Base-by-base conservation (phyloP, 2,329 filamentous ascomycete species). In the Verticillium klebahnii region DNA sequence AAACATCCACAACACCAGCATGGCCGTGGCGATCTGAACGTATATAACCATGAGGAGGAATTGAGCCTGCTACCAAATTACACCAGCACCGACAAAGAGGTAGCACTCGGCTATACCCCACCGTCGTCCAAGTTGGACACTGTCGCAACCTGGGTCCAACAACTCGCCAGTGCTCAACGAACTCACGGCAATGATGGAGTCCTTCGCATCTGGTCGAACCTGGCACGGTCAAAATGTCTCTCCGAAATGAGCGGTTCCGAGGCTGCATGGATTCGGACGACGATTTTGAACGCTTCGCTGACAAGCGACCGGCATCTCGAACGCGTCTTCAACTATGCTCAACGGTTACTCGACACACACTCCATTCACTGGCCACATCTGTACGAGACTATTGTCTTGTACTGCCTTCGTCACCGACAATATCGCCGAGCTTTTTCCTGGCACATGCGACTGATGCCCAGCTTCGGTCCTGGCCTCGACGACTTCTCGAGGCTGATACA, bases 301-400 rank as follows among this genome's bases (percentile, higher is more conserved):
- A 59, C 63, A 15, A 58, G 69, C 19, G 63, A 70, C 36, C 60
- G 57, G 12, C 68, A 23, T 9, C 65, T 81, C 39, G 65, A 73
- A 12, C 69, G 68, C 57, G 69, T 77, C 25, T 74, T 72, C 69
- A 62, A 69, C 15, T 80, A 80, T 61, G 77, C 76, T 40, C 74
- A 79, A 63, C 79, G 77, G 70, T 77, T 85, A 61, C 69, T 71
- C 34, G 68, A 72, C 2, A 63, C 72, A 2, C 72, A 78, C 58
- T 65, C 69, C 34, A 76, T 76, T 14, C 70, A 69, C 50, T 86
- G 82, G 83, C 83, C 83, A 1, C 68, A 76, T 14, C 69, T 85
- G 2, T 85, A 86, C 65, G 69, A 71, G n/a, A 79, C 73, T n/a
- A 67, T 80, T 14, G 67, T 86, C 19, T 71, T 76, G 23, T 72